Evolutionary conservation across 495 filamentous ascomycete species (phyloP).

Genomic region (Copromyces sp.): DNA sequence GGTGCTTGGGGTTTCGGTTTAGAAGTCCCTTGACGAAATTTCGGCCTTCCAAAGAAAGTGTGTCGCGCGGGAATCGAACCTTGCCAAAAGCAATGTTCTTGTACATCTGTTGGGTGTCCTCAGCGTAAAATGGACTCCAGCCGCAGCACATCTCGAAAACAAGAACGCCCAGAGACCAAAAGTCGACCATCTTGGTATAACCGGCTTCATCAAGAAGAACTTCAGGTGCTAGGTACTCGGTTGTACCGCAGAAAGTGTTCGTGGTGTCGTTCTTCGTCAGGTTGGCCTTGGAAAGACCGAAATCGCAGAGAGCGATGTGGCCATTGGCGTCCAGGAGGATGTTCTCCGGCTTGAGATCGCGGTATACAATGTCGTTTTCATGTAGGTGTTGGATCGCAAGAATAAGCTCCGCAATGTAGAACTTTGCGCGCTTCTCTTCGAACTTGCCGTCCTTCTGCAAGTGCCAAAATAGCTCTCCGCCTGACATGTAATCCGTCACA

Average conservation of each 20-base stretch:
- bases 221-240: constrained; percentile 93
- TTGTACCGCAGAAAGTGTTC: constrained; percentile 98
- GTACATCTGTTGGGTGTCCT: constrained; percentile 99
- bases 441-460: constrained; percentile 96
- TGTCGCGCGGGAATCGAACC: constrained; percentile 90
- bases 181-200: constrained; percentile 99
- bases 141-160: constrained; percentile 99
- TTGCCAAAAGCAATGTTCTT: constrained; percentile 99
- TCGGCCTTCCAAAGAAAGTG: constrained; percentile 81
- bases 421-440: constrained; percentile 88
- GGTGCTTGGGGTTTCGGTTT: constrained; percentile 93
- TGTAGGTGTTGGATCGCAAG: constrained; percentile 92
- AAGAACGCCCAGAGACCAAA: constrained; percentile 95
- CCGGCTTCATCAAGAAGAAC: constrained; percentile 91
- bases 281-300: constrained; percentile 95
- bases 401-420: constrained; percentile 97
- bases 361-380: constrained; percentile 94
- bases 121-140: constrained; percentile 98
- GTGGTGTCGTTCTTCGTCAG: constrained; percentile 92
- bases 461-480: constrained; percentile 97
- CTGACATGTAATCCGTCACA: constrained; percentile 99
- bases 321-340: constrained; percentile 88
- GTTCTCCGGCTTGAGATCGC: constrained; percentile 95
- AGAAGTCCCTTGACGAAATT: constrained; percentile 97
- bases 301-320: constrained; percentile 92